Conservation (phyloP, 495 filamentous ascomycete species). For the Tuber melanosporum region DNA sequence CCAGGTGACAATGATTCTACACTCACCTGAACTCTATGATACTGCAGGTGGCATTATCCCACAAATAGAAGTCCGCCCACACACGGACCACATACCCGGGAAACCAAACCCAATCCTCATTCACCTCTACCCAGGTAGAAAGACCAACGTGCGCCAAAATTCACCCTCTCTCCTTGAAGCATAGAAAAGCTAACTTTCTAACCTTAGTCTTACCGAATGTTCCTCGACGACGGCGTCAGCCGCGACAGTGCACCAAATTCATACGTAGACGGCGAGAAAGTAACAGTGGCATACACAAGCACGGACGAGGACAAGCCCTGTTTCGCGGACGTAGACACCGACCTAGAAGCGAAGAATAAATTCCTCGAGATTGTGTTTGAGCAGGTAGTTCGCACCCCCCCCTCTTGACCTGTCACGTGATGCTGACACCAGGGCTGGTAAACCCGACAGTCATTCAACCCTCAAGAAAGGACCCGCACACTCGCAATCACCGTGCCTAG, state of each 20-base stretch:
- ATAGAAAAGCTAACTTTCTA: constrained; percentile 2
- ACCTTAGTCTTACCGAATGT: constrained; percentile 15
- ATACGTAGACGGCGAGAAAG: constrained; percentile 6
- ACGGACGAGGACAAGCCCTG: neutral
- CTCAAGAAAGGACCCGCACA: neutral
- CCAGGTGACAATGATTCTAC: neutral
- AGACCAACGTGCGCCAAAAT: constrained; percentile 1
- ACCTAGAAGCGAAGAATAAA: constrained; percentile 14
- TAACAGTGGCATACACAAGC: neutral
- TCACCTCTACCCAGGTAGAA: constrained; percentile 20
- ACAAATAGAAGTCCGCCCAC: constrained; percentile 20
- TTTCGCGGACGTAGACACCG: constrained; percentile 16
- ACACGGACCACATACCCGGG: constrained; percentile 3
- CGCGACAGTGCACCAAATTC: constrained; percentile 14
- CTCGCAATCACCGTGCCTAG: neutral
- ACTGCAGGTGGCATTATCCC: constrained; percentile 16
- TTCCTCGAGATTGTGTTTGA: constrained; percentile 13
- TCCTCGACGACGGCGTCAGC: constrained; percentile 23
- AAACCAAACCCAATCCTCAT: constrained; percentile 12
- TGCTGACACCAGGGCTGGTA: neutral
- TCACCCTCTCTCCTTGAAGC: neutral
- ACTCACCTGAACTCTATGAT: neutral
- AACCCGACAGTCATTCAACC: neutral
- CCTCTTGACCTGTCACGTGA: neutral
- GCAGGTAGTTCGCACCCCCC: neutral